A percentile compares a stretch with the other conserved stretches of the same genome.
Evolutionary conservation across 2,329 filamentous ascomycete genomes (phyloP).

Genomic region (Colletotrichum camelliae): DNA sequence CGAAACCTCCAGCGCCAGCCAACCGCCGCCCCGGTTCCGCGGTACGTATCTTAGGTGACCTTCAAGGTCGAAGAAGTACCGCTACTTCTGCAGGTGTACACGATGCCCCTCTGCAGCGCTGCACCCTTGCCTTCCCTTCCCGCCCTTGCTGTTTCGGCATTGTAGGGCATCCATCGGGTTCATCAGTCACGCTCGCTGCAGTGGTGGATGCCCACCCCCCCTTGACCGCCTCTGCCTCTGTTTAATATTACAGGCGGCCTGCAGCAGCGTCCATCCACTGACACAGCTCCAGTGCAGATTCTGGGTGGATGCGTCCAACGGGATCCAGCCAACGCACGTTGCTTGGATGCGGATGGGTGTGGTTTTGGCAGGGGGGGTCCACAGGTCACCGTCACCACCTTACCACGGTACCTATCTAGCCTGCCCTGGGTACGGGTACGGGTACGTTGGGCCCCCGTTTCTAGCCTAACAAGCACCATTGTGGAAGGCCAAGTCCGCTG

Average conservation of each 20-base stretch:
- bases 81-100: not conserved
- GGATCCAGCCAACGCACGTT: constrained; percentile 20
- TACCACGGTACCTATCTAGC: not conserved
- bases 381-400: not conserved
- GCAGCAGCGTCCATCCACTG: constrained; percentile 2
- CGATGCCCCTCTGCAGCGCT: not conserved
- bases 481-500: not conserved
- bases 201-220: not conserved
- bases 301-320: not conserved
- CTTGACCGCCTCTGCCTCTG: constrained; percentile 17
- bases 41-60: not conserved
- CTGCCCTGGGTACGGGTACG: not conserved
- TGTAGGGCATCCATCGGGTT: constrained; percentile 11
- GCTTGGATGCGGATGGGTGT: not conserved
- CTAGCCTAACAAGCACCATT: not conserved
- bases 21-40: not conserved
- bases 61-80: not conserved
- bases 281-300: not conserved
- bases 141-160: constrained; percentile 14
- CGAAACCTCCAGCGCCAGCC: constrained; percentile 9
- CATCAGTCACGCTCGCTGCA: not conserved
- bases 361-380: not conserved
- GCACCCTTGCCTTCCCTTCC: not conserved
- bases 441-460: not conserved
- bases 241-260: constrained; percentile 16